Evolutionary conservation across 2,329 filamentous ascomycete species (phyloP).

Genomic region (Fusarium duplospermum): DNA sequence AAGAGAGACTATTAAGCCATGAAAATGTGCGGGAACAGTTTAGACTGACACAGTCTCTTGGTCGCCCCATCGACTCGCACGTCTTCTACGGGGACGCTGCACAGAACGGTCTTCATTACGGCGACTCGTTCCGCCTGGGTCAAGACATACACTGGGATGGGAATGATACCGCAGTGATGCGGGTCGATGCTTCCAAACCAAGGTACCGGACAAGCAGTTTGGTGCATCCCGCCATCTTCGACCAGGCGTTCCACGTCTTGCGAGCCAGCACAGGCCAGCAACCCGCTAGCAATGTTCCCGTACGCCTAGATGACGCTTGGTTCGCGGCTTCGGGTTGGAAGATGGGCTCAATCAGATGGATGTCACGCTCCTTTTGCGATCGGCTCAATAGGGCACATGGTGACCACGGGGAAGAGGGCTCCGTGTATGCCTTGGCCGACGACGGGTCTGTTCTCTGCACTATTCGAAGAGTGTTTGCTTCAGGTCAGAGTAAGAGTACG

Average conservation of each 20-base stretch:
- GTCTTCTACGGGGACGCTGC: not conserved
- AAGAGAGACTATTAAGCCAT: not conserved
- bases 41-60: not conserved
- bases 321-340: not conserved
- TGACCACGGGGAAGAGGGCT: not conserved
- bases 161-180: not conserved
- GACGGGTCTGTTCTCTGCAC: not conserved
- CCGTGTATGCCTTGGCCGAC: not conserved
- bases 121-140: not conserved
- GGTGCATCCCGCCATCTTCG: not conserved
- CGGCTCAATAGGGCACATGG: not conserved
- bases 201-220: not conserved
- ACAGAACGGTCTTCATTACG: not conserved
- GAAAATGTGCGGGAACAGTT: not conserved
- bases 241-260: not conserved
- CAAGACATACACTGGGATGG: not conserved
- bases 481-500: not conserved
- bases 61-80: not conserved
- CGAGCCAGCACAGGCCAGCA: not conserved
- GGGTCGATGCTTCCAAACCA: not conserved
- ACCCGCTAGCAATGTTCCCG: not conserved
- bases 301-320: not conserved
- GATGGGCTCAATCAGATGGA: not conserved
- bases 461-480: not conserved
- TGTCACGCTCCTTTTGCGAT: not conserved